These are phyloP conservation scores for Cladosporium oxysporum DNA, from an alignment of 2,329 filamentous ascomycete genomes.

Conservation along the genomic window DNA sequence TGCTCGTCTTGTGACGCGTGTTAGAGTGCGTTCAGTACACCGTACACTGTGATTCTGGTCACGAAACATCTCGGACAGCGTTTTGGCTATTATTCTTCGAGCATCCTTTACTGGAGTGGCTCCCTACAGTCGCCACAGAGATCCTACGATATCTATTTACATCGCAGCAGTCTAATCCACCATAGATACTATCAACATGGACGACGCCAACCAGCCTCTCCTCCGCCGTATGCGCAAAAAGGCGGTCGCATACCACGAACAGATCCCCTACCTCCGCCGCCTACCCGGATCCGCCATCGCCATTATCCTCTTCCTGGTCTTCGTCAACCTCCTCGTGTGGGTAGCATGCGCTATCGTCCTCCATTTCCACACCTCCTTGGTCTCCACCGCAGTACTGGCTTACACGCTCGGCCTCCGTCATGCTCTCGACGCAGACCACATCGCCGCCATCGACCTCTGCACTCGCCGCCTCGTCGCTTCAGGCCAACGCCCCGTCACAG, in stretches of 20 bases:
- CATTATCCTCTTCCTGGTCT: constrained; percentile 56
- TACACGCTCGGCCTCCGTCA: constrained; percentile 90
- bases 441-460: constrained; percentile 90
- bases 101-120: not conserved
- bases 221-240: constrained; percentile 15
- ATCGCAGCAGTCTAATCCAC: not conserved
- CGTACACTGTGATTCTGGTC: too few species aligned
- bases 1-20: not conserved
- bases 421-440: constrained; percentile 97
- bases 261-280: constrained; percentile 56
- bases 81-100: not conserved
- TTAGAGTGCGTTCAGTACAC: not conserved
- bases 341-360: constrained; percentile 59
- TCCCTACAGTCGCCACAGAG: not conserved
- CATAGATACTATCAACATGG: not conserved
- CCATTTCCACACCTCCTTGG: constrained; percentile 54
- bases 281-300: constrained; percentile 59
- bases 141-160: not conserved
- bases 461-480: constrained; percentile 84
- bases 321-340: constrained; percentile 61
- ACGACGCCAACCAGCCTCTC: not conserved
- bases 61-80: not conserved
- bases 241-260: constrained; percentile 47
- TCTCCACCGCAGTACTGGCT: constrained; percentile 78
- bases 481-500: constrained; percentile 82